Base-by-base conservation (phyloP, 83 land plant genomes). In the Thuja plicata region DNA sequence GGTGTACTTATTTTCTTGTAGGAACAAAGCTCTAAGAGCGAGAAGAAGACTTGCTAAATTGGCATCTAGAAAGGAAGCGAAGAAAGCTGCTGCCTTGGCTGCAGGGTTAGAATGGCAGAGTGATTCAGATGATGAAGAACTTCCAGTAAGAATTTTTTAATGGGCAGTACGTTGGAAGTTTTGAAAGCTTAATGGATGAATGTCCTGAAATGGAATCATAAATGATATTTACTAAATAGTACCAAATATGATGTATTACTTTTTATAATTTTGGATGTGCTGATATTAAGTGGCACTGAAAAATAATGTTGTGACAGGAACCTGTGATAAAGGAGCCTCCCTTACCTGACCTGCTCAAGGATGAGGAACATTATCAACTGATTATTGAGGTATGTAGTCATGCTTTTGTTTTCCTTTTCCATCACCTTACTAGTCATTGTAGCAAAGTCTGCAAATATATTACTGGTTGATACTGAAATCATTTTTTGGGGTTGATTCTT, bases 21-120 rank as follows among this genome's bases (percentile, higher is more conserved):
- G 97, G 91, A 57, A 74, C 21, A 96, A 95, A 89, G 99, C 99
- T 41, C 21, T 88, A 24, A 91, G 99, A 89, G 98, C 99, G 87
- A 93, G 89, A 87, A 95, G 89, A 57, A 84, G 46, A 62, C 92
- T 97, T 48, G 91, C 92, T 57, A 94, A 93, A 85, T 86, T 86
- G 88, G 97, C 89, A 52, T 90, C 91, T 73, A 86, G 86, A 35
- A 94, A 89, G 90, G 93, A 96, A 90, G 95, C 93, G 83, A 94
- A 91, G 90, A 95, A 92, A 88, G 95, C 94, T 46, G 94, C 93
- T 55, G 96, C 94, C 71, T 74, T 94, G 87, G 97, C 98, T 85
- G 96, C 98, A 87, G 97, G 99, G 32, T 21, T 91, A 70, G 96
- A 96, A 46, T 97, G 97, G 98, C 88, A 94, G 9, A 92, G 94